Evolutionary conservation across 176 grass and related monocot genomes (phyloP).

Genomic region (Oryza nivara): DNA sequence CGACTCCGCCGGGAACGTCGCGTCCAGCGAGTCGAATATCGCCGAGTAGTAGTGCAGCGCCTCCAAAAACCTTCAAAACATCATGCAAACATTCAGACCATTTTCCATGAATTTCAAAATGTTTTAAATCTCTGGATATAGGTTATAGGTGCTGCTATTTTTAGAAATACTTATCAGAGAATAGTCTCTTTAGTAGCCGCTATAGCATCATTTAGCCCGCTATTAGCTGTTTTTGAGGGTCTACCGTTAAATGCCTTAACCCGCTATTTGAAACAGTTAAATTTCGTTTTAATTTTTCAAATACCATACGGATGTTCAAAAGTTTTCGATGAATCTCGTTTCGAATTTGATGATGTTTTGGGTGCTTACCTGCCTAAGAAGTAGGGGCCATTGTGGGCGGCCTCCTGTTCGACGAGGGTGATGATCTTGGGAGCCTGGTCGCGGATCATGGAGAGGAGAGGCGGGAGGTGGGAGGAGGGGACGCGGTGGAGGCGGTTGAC

Average conservation of each 20-base stretch:
- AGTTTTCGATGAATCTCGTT: background rate
- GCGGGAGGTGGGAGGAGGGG: conserved; percentile 44
- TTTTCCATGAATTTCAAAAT: too few species aligned
- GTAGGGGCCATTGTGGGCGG: conserved; percentile 69
- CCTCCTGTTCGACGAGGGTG: conserved; percentile 90
- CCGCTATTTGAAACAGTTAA: too few species aligned
- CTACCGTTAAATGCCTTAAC: too few species aligned
- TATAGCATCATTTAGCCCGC: too few species aligned
- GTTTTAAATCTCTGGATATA: too few species aligned
- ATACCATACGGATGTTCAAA: background rate
- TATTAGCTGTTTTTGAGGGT: too few species aligned
- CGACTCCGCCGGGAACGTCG: conserved; percentile 49
- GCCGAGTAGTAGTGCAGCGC: conserved; percentile 92
- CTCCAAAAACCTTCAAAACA: conserved; percentile 64
- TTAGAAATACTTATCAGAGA: too few species aligned
- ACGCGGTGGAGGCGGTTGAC: conserved; percentile 81
- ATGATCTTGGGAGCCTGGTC: conserved; percentile 73
- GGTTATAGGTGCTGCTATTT: too few species aligned
- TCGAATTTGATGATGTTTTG: background rate
- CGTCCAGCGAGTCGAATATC: conserved; percentile 91
- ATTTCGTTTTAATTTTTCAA: too few species aligned
- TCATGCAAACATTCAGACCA: too few species aligned
- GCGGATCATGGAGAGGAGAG: conserved; percentile 61
- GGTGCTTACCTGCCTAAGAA: conserved; percentile 60
- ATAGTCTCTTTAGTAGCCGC: too few species aligned